Evolutionary conservation across 2,329 filamentous ascomycete genomes (phyloP).

Genomic region (Ophiostoma sp.): DNA sequence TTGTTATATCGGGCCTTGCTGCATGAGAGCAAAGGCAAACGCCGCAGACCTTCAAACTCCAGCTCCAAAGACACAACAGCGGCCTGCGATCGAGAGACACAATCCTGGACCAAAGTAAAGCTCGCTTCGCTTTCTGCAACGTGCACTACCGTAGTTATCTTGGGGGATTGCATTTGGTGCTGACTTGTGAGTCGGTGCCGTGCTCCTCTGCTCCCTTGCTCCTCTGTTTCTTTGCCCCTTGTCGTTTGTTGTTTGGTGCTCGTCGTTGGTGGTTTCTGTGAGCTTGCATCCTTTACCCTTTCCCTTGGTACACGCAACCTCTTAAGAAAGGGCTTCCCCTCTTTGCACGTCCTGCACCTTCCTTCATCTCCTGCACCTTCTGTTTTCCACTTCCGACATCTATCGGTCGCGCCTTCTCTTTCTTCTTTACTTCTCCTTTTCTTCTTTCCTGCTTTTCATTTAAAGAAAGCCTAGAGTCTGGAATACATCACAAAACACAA

Average conservation of each 20-base stretch:
- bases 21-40: neutral
- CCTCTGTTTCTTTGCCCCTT: no score
- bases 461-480: neutral
- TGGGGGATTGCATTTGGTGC: neutral
- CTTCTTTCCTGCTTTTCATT: neutral
- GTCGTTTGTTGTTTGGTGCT: neutral
- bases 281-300: neutral
- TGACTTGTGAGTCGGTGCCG: neutral
- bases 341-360: neutral
- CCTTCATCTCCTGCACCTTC: neutral
- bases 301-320: neutral
- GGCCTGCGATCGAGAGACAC: slow-evolving; percentile 19
- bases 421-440: neutral
- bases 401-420: neutral
- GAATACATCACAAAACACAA: neutral
- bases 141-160: slow-evolving; percentile 15
- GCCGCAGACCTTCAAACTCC: neutral
- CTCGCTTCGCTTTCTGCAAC: slow-evolving; percentile 22
- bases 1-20: neutral
- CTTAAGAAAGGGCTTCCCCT: neutral
- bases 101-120: neutral
- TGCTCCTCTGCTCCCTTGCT: neutral
- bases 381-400: neutral
- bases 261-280: neutral
- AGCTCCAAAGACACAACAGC: neutral